These are phyloP conservation scores for Neonectria punicea DNA, from an alignment of 2,329 filamentous ascomycete genomes.

Conservation along the genomic window DNA sequence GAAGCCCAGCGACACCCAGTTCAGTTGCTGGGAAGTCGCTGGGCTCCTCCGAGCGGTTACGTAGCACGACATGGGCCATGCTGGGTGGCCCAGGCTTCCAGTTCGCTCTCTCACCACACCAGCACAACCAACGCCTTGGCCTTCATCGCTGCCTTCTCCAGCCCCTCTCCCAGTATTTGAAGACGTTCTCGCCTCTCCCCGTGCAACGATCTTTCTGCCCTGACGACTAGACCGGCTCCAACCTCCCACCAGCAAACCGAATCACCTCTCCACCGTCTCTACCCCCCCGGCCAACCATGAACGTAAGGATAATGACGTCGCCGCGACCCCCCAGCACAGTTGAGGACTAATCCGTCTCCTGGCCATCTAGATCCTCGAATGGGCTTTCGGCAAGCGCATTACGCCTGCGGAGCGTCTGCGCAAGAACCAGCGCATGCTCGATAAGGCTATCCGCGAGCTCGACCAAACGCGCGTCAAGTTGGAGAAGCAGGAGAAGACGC, in stretches of 20 bases:
- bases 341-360: slow-evolving; percentile 34
- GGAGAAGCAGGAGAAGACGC: slow-evolving; percentile 98
- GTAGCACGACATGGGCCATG: slow-evolving; percentile 24
- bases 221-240: not conserved
- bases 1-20: slow-evolving; percentile 1
- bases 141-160: slow-evolving; percentile 36
- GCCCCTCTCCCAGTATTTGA: slow-evolving; percentile 12
- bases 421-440: slow-evolving; percentile 95
- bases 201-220: not conserved
- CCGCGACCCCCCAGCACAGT: slow-evolving; percentile 20
- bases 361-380: slow-evolving; percentile 83
- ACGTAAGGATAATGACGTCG: slow-evolving; percentile 41
- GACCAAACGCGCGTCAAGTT: slow-evolving; percentile 95
- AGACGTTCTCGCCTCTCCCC: slow-evolving; percentile 1
- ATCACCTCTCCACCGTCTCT: slow-evolving; percentile 14
- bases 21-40: not conserved
- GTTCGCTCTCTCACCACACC: slow-evolving; percentile 31
- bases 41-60: slow-evolving; percentile 22
- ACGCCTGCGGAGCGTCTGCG: slow-evolving; percentile 91
- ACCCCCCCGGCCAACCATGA: slow-evolving; percentile 39
- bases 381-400: slow-evolving; percentile 99
- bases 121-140: slow-evolving; percentile 19
- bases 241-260: not conserved
- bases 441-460: slow-evolving; percentile 96
- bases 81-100: slow-evolving; percentile 19